Conservation (phyloP, 305 asterid species). For the Fraxinus floribunda region DNA sequence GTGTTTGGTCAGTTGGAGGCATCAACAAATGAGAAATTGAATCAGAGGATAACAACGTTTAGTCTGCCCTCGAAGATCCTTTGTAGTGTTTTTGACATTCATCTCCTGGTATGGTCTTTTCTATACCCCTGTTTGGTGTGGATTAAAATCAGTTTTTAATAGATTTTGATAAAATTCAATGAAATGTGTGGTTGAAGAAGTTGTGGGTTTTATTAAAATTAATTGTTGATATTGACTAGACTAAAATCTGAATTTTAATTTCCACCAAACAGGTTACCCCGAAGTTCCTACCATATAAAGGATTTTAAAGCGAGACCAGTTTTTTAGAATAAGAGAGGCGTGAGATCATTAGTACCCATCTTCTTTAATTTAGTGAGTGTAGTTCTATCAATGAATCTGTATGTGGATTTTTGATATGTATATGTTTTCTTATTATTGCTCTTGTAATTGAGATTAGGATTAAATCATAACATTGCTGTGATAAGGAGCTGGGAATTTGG, state of each 20-base stretch:
- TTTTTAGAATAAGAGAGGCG: background rate
- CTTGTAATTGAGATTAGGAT: background rate
- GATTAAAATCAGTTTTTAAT: background rate
- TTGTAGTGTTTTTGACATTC: constrained; percentile 56
- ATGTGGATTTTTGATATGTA: background rate
- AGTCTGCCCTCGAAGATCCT: constrained; percentile 75
- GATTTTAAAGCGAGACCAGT: background rate
- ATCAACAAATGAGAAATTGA: constrained; percentile 74
- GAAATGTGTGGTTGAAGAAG: background rate
- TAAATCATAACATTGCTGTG: background rate
- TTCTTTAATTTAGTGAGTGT: background rate
- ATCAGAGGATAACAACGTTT: constrained; percentile 67
- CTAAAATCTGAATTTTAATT: background rate
- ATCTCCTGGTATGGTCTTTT: constrained; percentile 54
- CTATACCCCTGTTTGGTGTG: background rate
- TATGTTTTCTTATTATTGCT: background rate
- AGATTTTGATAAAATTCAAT: background rate
- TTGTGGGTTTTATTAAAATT: background rate
- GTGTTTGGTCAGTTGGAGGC: constrained; percentile 60
- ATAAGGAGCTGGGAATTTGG: constrained; percentile 9
- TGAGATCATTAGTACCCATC: background rate
- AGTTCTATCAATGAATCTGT: background rate
- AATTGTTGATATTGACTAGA: background rate
- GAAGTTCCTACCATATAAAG: background rate
- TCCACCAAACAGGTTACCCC: background rate